These are phyloP conservation scores for Cafeteria roenbergensis DNA, from an alignment of 108 stramenopile genomes.

Conservation along the genomic window DNA sequence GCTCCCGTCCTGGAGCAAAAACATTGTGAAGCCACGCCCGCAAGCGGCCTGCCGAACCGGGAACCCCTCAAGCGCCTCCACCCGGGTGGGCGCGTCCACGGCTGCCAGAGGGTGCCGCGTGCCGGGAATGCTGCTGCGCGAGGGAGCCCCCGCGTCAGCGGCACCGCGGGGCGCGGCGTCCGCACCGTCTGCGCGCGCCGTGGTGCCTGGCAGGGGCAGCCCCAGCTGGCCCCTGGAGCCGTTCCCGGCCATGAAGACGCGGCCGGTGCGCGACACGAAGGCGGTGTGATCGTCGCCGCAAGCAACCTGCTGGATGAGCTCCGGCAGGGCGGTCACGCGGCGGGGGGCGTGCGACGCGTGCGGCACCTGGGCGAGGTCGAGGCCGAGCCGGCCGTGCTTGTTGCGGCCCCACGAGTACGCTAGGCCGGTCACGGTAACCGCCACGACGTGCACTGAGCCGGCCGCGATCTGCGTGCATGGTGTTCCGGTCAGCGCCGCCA, in stretches of 20 bases:
- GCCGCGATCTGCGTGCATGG: background rate
- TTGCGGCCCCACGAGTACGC: constrained; percentile 42
- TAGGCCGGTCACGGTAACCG: constrained; percentile 28
- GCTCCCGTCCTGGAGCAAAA: background rate
- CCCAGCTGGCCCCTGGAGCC: background rate
- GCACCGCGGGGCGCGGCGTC: no score
- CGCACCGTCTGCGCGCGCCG: no score
- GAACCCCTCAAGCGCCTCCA: background rate
- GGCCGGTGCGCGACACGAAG: background rate
- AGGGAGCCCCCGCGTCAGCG: no score
- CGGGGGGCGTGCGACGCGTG: background rate
- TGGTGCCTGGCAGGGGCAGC: no score
- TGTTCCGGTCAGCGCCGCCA: background rate
- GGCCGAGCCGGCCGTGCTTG: constrained; percentile 40
- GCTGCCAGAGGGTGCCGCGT: background rate
- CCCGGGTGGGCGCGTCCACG: background rate
- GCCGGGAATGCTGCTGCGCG: background rate
- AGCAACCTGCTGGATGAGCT: constrained; percentile 1
- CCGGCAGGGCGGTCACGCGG: background rate
- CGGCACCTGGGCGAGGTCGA: constrained; percentile 9
- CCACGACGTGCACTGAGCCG: constrained; percentile 7
- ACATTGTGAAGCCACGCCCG: background rate
- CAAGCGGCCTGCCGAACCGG: background rate
- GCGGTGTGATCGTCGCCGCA: background rate
- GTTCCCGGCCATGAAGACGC: background rate